Evolutionary conservation across 192 early-diverging fungal genomes (phyloP), one percentile per base, ranked within the genome.

Genomic region (Allomyces javanicus): DNA sequence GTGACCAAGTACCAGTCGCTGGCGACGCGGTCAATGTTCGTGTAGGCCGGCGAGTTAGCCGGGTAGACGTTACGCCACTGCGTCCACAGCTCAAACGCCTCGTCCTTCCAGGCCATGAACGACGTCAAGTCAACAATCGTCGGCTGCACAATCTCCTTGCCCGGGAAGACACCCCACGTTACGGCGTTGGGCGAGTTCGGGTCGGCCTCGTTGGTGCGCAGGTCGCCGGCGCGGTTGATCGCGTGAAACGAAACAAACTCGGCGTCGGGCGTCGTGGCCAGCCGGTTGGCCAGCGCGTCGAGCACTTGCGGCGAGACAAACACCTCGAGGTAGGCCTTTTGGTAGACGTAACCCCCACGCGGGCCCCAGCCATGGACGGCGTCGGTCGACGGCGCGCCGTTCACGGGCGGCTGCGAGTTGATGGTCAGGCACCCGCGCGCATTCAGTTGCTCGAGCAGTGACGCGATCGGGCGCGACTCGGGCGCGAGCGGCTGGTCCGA

Each of bases 141-240:
- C 7, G 94, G 92, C 76, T 99, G 93, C 24, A 97, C 79, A 63
- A 99, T 87, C 69, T 94, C 90, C 62, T 91, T 87, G 62, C 94
- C 93, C 9, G 93, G 91, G 77, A 99, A 99, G 10, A 99, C 94
- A 62, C 96, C 96, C 96, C 96, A 99, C 1, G 96, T 97, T 6
- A 99, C 86, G 14, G 91, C 94, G 73, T 87, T 89, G 25, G 86
- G 80, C 1, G 74, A 69, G 17, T 78, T 76, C 1, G 72, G 66
- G 63, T 86, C 87, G 10, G 70, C 24, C 11, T 77, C 80, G 70
- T 91, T 90, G 66, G 87, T 86, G 27, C 77, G 65, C 50, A 89
- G 77, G 62, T 89, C 84, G 63, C 89, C 90, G 50, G 50, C 12
- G 17, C 21, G 50, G 64, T 93, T 95, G 44, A 92, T 84, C 23